Evolutionary conservation across 1,139 yeast genomes (phyloP).

Genomic region (Candida pseudoviswanathii): DNA sequence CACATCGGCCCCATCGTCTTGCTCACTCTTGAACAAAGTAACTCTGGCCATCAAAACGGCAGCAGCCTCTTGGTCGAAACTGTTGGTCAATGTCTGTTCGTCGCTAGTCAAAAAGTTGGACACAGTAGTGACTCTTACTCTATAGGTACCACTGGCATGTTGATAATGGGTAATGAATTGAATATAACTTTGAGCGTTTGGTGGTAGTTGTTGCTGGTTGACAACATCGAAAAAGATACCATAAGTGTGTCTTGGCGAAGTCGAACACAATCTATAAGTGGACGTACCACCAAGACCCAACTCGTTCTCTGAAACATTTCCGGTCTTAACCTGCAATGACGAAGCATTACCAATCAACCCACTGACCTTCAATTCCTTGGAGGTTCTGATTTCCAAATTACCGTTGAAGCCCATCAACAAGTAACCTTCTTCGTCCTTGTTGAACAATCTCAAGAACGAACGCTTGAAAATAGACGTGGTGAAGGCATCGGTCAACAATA

Average conservation of each 20-base stretch:
- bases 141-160: constrained; percentile 77
- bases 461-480: constrained; percentile 96
- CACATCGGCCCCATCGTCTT: constrained; percentile 57
- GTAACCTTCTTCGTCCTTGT: constrained; percentile 76
- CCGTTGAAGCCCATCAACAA: constrained; percentile 88
- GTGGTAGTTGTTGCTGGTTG: constrained; percentile 48
- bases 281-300: constrained; percentile 92
- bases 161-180: constrained; percentile 81
- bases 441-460: constrained; percentile 83
- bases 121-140: constrained; percentile 90
- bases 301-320: constrained; percentile 87
- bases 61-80: constrained; percentile 99
- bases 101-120: constrained; percentile 62
- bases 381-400: constrained; percentile 81
- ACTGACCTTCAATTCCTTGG: constrained; percentile 84
- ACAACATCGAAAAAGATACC: constrained; percentile 88
- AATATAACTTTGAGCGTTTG: constrained; percentile 56
- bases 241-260: constrained; percentile 85
- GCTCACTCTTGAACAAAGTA: constrained; percentile 87
- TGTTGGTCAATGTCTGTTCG: constrained; percentile 51
- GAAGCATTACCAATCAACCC: constrained; percentile 95
- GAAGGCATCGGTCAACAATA: constrained; percentile 91
- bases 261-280: constrained; percentile 80
- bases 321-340: constrained; percentile 61
- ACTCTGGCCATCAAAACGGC: constrained; percentile 95